Evolutionary conservation across 352 stramenopile species (phyloP), one percentile per base, ranked within the genome.

Genomic region (Pythium dissotocum): DNA sequence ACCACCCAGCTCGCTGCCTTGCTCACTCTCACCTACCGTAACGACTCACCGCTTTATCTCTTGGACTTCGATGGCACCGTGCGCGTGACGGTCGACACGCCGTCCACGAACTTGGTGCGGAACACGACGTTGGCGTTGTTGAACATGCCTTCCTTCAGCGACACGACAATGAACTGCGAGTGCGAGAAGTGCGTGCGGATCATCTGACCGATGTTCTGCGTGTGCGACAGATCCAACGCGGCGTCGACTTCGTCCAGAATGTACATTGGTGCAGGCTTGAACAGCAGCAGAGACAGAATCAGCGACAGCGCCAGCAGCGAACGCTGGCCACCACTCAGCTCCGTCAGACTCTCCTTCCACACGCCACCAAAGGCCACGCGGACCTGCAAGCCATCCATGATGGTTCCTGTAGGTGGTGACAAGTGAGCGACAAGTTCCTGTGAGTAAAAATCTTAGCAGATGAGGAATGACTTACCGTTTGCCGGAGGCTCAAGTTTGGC

Each of bases 61-160:
- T 72, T 84, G 10, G 73, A 80, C 70, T 91, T 93, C 18, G 70
- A 72, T 6, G 88, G 88, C 46, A 94, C 80, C 2, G 97, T 99
- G 54, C 98, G 79, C n/a, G 91, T 91, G 3, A 99, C 98, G 21
- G 98, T 98, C n/a, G 97, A 99, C 40, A 99, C 92, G 35, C 98
- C 98, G 76, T 99, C 98, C n/a, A 99, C 97, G 71, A 99, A 99
- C 79, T 99, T 99, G 33, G 98, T 99, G 55, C 97, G 87, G 85
- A 99, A 99, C 57, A 99, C 98, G 6, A 99, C 98, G 79, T 99
- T 99, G 12, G 98, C 98, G 76, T 99, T 99, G 84, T 99, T 99
- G 85, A 99, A 99, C 98, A 99, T 99, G 52, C 98, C 98, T 83
- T 99, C 98, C 79, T 99, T 99, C 21, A 99, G 80, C 32, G 95